phyloP scores from a whole-genome alignment of 371 early-diverging fungal species.

The Lichtheimia ornata region DNA sequence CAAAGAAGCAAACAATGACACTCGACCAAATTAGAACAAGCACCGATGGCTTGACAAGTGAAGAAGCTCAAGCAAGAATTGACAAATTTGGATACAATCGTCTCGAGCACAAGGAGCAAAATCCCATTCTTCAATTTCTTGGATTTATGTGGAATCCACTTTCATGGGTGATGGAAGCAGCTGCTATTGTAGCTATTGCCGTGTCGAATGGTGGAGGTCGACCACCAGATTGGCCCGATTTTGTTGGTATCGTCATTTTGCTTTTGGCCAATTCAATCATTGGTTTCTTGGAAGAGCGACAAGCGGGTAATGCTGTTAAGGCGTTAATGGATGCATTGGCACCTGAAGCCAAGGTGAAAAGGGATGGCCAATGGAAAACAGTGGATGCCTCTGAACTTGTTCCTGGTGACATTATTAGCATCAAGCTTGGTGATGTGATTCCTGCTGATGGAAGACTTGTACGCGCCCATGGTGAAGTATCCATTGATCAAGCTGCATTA shows the following conservation, averaged over 20 bases:
- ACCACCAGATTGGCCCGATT: constrained; percentile 82
- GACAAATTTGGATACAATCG: constrained; percentile 69
- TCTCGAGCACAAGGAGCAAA: constrained; percentile 75
- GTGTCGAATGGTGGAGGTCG: constrained; percentile 67
- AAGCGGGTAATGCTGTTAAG: constrained; percentile 78
- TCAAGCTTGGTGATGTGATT: constrained; percentile 80
- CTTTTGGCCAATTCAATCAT: constrained; percentile 83
- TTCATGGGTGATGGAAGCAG: constrained; percentile 82
- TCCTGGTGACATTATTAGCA: constrained; percentile 75
- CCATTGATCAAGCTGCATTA: constrained; percentile 80
- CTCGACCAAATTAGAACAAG: constrained; percentile 40
- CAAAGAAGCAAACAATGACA: not conserved
- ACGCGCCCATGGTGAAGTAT: constrained; percentile 45
- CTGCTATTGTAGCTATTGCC: constrained; percentile 72
- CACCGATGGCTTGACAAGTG: constrained; percentile 61
- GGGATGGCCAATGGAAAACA: constrained; percentile 57
- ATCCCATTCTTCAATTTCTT: constrained; percentile 83
- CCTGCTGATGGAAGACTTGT: constrained; percentile 76
- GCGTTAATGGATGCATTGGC: constrained; percentile 78
- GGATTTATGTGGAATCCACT: constrained; percentile 86
- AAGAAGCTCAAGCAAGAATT: constrained; percentile 66
- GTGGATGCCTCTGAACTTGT: constrained; percentile 63
- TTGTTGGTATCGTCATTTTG: constrained; percentile 81
- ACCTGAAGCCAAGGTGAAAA: constrained; percentile 72
- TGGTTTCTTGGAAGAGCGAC: constrained; percentile 85